Base-by-base conservation (phyloP, 495 filamentous ascomycete genomes). In the Chaetomidium leptoderma region DNA sequence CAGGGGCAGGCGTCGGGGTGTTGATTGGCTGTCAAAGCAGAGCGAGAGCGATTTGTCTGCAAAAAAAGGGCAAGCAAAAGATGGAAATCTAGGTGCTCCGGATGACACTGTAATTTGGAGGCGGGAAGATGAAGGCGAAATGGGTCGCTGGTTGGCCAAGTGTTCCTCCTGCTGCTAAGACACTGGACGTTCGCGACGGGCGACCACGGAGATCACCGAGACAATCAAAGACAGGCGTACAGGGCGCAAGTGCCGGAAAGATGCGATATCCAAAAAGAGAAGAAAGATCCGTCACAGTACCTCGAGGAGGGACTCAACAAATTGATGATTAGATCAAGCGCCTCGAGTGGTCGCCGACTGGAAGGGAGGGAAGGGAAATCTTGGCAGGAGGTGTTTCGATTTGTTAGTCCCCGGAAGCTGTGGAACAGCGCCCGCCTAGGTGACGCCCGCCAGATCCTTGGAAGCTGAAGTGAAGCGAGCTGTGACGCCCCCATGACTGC, bases 321-420 rank as follows among this genome's bases (percentile, higher is more conserved):
- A n/a, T n/a, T n/a, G n/a, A n/a, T n/a, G n/a, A n/a, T 44, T 21
- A 13, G 13, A 24, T 21, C 40, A 44, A 23, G 40, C 19, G 40
- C 40, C 40, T 21, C 6, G 24, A 24, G 24, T 44, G 44, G 24
- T 46, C 16, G 9, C 5, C 44, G 16, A 11, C 44, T 29, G 13
- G 6, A 46, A 30, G 26, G 44, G 7, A 46, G 17, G 13, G 13
- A 13, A 13, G 8, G 23, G 23, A 29, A 26, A 46, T 29, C 44
- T 46, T 46, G 44, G 44, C 44, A 46, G 23, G 43, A 45, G 23
- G 5, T 46, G 44, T 46, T 46, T 46, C 44, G 26, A n/a, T 44
- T 44, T n/a, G n/a, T n/a, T n/a, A n/a, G n/a, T n/a, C n/a, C 40
- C 40, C 40, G 21, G 19, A n/a, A n/a, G n/a, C n/a, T n/a, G n/a